Evolutionary conservation across 371 early-diverging fungal genomes (phyloP).

Genomic region (Mortierella sp.): DNA sequence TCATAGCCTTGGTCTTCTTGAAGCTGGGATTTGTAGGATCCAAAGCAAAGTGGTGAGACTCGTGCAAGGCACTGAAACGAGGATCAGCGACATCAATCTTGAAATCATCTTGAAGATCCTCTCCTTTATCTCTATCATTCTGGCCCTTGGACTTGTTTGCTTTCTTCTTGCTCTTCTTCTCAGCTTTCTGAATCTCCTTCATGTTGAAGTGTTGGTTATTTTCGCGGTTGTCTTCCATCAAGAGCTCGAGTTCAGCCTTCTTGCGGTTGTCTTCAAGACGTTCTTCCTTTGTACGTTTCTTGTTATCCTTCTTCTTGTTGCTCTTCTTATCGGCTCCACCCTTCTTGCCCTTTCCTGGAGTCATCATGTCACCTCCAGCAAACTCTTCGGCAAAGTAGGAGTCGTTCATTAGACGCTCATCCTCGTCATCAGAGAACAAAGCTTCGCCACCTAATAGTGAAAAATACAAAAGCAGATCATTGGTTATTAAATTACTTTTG

Average conservation of each 20-base stretch:
- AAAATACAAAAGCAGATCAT: background rate
- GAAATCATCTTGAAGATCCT: conserved; percentile 82
- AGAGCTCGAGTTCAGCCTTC: conserved; percentile 88
- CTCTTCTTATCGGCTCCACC: conserved; percentile 39
- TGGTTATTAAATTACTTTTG: background rate
- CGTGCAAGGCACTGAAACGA: conserved; percentile 87
- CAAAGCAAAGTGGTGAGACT: conserved; percentile 92
- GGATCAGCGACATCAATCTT: conserved; percentile 87
- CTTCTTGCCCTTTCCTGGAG: conserved; percentile 56
- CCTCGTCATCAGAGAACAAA: conserved; percentile 65
- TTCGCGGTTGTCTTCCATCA: conserved; percentile 75
- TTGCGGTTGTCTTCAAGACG: conserved; percentile 68
- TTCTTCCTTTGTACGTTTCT: conserved; percentile 71
- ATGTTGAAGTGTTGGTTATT: conserved; percentile 82
- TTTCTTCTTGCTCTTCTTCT: conserved; percentile 75
- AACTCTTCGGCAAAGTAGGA: conserved; percentile 77
- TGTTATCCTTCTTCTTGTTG: conserved; percentile 61
- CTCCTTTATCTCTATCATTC: conserved; percentile 62
- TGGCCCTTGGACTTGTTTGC: conserved; percentile 64
- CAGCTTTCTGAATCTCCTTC: conserved; percentile 90
- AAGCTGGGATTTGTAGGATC: conserved; percentile 96
- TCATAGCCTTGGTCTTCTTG: conserved; percentile 95
- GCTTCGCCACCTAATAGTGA: conserved; percentile 41
- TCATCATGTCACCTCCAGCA: conserved; percentile 65
- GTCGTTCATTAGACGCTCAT: conserved; percentile 72